phyloP scores from a whole-genome alignment of 352 stramenopile genomes.

The Phytophthora vignae region DNA sequence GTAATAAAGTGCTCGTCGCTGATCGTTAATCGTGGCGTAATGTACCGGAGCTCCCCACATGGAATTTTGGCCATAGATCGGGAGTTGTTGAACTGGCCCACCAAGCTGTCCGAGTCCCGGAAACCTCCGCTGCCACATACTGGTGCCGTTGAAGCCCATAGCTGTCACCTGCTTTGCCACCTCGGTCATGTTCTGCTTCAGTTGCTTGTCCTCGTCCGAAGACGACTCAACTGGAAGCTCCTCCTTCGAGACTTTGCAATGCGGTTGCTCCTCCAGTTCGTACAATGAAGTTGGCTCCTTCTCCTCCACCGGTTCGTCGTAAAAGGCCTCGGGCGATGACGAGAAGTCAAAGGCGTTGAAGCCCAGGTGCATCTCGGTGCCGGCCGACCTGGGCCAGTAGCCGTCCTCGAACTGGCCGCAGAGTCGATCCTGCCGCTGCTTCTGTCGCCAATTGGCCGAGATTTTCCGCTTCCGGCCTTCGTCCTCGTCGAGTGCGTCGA shows the following conservation, averaged over 20 bases:
- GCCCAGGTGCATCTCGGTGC: conserved; percentile 41
- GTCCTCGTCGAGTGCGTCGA: conserved; percentile 22
- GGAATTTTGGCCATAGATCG: not conserved
- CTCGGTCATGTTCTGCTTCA: conserved; percentile 18
- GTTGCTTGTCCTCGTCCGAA: conserved; percentile 6
- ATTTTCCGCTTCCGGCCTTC: conserved; percentile 49
- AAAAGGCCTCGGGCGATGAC: conserved; percentile 49
- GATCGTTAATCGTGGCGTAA: conserved; percentile 5
- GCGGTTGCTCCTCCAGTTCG: not conserved
- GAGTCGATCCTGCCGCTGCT: conserved; percentile 24
- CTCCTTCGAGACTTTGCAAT: not conserved
- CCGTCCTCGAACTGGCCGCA: conserved; percentile 31
- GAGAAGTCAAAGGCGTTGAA: conserved; percentile 63
- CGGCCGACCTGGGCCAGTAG: conserved; percentile 24
- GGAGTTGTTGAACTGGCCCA: conserved; percentile 4
- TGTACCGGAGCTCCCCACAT: conserved; percentile 29
- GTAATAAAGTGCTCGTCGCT: conserved; percentile 20
- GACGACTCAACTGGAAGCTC: not conserved
- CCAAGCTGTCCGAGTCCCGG: conserved; percentile 1
- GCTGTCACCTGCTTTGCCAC: conserved; percentile 25
- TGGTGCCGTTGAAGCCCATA: conserved; percentile 34
- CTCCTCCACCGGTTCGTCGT: conserved; percentile 10
- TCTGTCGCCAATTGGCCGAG: conserved; percentile 29
- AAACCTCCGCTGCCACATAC: conserved; percentile 45
- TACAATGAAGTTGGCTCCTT: not conserved